Evolutionary conservation across 164 flowering plant species (phyloP).

Genomic region (Hamamelis virginiana): DNA sequence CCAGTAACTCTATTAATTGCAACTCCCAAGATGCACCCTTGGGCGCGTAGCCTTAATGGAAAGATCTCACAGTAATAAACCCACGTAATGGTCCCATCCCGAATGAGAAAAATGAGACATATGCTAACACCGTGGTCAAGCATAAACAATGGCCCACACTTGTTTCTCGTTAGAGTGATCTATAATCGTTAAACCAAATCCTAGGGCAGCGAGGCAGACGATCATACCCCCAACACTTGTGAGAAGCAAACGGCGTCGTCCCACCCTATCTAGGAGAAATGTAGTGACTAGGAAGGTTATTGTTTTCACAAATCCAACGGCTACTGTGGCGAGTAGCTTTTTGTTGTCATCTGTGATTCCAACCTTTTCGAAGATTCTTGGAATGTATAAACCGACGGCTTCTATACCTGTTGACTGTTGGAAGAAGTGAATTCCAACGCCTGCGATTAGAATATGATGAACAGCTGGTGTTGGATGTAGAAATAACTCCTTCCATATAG

Average conservation of each 20-base stretch:
- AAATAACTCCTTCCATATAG: conserved; percentile 63
- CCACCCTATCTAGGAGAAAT: conserved; percentile 49
- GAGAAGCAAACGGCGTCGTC: conserved; percentile 65
- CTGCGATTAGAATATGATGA: conserved; percentile 55
- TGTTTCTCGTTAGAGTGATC: conserved; percentile 34
- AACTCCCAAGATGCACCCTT: conserved; percentile 54
- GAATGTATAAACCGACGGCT: conserved; percentile 69
- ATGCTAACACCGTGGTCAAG: conserved; percentile 32
- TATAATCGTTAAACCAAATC: conserved; percentile 40
- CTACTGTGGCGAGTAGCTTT: conserved; percentile 56
- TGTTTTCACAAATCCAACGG: conserved; percentile 67
- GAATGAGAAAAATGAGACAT: conserved; percentile 57
- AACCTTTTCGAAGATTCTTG: conserved; percentile 59
- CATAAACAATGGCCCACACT: conserved; percentile 50
- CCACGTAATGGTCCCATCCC: conserved; percentile 78
- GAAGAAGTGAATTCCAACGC: conserved; percentile 71
- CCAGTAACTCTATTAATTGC: conserved; percentile 54
- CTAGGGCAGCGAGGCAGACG: conserved; percentile 32
- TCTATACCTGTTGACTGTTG: conserved; percentile 75
- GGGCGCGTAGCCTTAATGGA: conserved; percentile 60
- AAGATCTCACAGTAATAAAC: conserved; percentile 76
- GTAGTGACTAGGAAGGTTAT: conserved; percentile 52
- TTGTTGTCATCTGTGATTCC: conserved; percentile 36
- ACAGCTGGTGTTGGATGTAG: conserved; percentile 62
- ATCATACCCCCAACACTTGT: conserved; percentile 63